Percentiles rank a stretch among this genome's conserved stretches.
These are phyloP conservation scores for Astrothelium subdiscretum DNA, from an alignment of 495 filamentous ascomycete species.

Conservation along the genomic window DNA sequence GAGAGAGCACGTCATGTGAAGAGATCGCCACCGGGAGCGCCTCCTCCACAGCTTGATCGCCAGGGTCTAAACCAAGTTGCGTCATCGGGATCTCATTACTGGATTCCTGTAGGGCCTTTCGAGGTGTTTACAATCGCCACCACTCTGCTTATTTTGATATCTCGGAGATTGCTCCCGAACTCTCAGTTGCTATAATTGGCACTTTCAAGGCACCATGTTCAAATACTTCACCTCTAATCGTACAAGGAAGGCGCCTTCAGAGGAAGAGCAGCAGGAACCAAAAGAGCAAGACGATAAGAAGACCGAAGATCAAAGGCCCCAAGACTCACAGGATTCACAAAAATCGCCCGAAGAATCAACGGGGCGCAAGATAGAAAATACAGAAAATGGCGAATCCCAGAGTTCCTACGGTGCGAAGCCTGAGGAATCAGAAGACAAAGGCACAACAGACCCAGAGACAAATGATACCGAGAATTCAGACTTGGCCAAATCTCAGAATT, in stretches of 20 bases:
- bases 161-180: background rate
- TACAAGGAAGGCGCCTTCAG: background rate
- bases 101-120: background rate
- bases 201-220: background rate
- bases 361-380: too few species aligned
- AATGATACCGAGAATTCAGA: constrained; percentile 12
- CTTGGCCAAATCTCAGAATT: constrained; percentile 16
- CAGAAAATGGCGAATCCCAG: too few species aligned
- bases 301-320: background rate
- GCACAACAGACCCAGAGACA: background rate
- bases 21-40: background rate
- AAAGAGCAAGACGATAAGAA: background rate
- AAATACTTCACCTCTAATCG: background rate
- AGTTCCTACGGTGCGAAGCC: constrained; percentile 19
- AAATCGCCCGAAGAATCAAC: too few species aligned
- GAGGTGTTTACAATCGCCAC: background rate
- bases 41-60: background rate
- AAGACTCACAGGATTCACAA: too few species aligned
- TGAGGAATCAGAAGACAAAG: constrained; percentile 13
- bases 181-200: background rate
- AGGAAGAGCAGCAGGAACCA: background rate
- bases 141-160: background rate
- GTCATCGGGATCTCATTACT: background rate
- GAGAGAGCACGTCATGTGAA: too few species aligned
- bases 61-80: background rate